phyloP scores from a whole-genome alignment of 164 flowering plant genomes.

The Vitis rupestris region DNA sequence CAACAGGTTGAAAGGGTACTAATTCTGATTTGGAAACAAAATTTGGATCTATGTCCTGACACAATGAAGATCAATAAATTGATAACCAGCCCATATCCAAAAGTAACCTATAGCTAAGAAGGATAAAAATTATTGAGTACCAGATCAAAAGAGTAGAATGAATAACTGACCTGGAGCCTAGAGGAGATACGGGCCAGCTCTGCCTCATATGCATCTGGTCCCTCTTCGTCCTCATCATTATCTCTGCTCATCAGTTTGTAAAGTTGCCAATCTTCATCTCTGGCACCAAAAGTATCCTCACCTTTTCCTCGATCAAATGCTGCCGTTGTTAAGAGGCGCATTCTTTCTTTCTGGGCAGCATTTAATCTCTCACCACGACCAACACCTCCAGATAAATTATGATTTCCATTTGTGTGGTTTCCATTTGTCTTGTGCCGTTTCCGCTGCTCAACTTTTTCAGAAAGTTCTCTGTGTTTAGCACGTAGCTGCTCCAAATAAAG shows the following conservation, averaged over 20 bases:
- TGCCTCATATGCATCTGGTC: constrained; percentile 71
- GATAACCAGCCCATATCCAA: not conserved
- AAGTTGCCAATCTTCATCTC: constrained; percentile 99
- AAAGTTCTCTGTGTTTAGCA: constrained; percentile 67
- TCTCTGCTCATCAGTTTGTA: constrained; percentile 95
- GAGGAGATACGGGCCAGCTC: constrained; percentile 72
- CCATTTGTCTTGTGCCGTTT: constrained; percentile 89
- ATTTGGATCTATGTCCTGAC: constrained; percentile 85
- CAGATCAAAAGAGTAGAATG: not conserved
- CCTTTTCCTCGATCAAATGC: constrained; percentile 99
- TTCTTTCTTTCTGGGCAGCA: constrained; percentile 94
- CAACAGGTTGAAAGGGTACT: constrained; percentile 34
- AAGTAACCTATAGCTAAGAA: not conserved
- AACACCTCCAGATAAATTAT: constrained; percentile 65
- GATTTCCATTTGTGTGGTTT: constrained; percentile 57
- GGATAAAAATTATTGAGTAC: not conserved
- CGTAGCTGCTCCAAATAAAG: constrained; percentile 80
- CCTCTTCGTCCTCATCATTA: constrained; percentile 90
- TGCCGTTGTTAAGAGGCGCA: constrained; percentile 96
- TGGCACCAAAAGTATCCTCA: constrained; percentile 96
- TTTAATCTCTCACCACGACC: constrained; percentile 98
- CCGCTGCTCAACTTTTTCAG: constrained; percentile 84
- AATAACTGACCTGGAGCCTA: constrained; percentile 69
- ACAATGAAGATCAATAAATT: constrained; percentile 1
- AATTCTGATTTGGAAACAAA: constrained; percentile 59